These are phyloP conservation scores for Lasiodiplodia sp. DNA, from an alignment of 2,329 filamentous ascomycete genomes.

Conservation along the genomic window DNA sequence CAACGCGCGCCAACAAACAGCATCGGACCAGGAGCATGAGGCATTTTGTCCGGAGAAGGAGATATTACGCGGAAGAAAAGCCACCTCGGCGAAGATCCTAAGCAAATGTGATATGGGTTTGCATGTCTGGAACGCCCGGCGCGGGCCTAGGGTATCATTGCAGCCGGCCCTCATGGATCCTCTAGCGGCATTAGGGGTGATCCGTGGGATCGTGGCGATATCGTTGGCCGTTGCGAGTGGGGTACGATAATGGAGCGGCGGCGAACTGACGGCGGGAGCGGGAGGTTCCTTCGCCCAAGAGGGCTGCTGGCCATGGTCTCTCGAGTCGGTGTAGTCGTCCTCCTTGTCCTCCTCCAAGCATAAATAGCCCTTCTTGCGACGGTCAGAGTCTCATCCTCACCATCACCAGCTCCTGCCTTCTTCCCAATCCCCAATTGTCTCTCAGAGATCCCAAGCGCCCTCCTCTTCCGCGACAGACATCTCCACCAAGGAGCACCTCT, in stretches of 20 bases:
- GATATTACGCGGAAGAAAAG: slow-evolving; percentile 54
- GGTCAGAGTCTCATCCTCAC: slow-evolving; percentile 28
- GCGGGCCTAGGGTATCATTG: slow-evolving; percentile 54
- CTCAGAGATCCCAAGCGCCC: slow-evolving; percentile 23
- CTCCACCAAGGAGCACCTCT: slow-evolving; percentile 14
- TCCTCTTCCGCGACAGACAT: slow-evolving; percentile 18
- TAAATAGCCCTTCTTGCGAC: slow-evolving; percentile 47
- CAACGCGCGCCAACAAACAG: slow-evolving; percentile 42
- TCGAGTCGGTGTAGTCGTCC: slow-evolving; percentile 37
- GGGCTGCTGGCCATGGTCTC: slow-evolving; percentile 40
- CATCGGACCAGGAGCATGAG: slow-evolving; percentile 47
- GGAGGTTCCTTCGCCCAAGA: slow-evolving; percentile 44
- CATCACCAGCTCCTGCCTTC: slow-evolving; percentile 27
- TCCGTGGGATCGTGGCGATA: slow-evolving; percentile 53
- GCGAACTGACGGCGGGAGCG: slow-evolving; percentile 47
- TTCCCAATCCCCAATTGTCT: slow-evolving; percentile 22
- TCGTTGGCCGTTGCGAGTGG: slow-evolving; percentile 54
- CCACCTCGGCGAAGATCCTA: slow-evolving; percentile 53
- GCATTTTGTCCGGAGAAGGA: slow-evolving; percentile 48
- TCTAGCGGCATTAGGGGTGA: slow-evolving; percentile 53
- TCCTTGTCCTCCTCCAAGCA: slow-evolving; percentile 41
- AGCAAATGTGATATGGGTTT: slow-evolving; percentile 52
- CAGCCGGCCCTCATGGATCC: slow-evolving; percentile 50
- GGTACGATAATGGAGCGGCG: slow-evolving; percentile 50
- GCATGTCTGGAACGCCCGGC: slow-evolving; percentile 51